Evolutionary conservation across 2,329 filamentous ascomycete species (phyloP), one percentile per base, ranked within the genome.

Genomic region (Aschersonia sp.): DNA sequence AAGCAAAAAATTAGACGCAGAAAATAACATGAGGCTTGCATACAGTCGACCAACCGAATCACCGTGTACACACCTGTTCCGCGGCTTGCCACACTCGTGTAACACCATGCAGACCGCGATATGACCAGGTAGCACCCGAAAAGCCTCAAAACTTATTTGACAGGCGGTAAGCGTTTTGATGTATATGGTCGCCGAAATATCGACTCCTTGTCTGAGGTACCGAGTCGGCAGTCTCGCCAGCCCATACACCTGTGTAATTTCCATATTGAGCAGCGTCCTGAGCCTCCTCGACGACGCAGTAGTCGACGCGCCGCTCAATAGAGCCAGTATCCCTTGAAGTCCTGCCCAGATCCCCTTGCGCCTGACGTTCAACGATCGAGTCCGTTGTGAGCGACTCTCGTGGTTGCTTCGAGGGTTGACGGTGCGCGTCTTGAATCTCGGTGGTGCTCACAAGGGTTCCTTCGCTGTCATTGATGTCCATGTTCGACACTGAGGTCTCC

Each of bases 161-260:
- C 33, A 37, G 11, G 10, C 45, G 31, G 22, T 51, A 48, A 2
- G 47, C 37, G 42, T 48, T 49, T 12, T 53, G 51, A 43, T 54
- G 53, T 8, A 56, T 49, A 33, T 53, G 47, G 45, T 55, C 51
- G 6, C 49, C 52, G 37, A 56, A 56, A 30, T 48, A 56, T 6
- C 42, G 45, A 46, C 49, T 56, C 29, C 53, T 47, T 30, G 46
- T 50, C 37, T 51, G 52, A 1, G 49, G 48, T 31, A 48, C 50
- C 12, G 49, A 46, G 10, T 41, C 46, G 12, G 14, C 48, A 30
- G 44, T 30, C 12, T 50, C 42, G 1, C 53, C 53, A 3, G 54
- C 50, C 54, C 54, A 56, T 12, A 54, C 44, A n/a, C 50, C 54
- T 7, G 54, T 56, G 31, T 56, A 56, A 42, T 56, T 55, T 43